Conservation (phyloP, 495 filamentous ascomycete species). For the Neurospora intermedia region DNA sequence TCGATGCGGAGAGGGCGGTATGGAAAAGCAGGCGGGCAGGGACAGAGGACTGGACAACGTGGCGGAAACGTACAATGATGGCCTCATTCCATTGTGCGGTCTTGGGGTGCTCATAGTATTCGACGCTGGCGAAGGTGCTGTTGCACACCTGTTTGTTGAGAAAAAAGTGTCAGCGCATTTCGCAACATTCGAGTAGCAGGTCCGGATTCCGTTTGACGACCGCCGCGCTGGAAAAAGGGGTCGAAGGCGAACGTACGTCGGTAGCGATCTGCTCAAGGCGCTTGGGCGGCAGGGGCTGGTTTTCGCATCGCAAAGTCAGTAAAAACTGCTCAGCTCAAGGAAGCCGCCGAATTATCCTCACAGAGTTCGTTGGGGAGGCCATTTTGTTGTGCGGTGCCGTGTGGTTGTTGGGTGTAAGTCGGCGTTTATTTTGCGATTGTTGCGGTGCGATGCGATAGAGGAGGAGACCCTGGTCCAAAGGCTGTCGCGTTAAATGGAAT, state of each 20-base stretch:
- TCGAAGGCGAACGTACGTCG: constrained; percentile 47
- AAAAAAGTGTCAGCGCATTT: constrained; percentile 13
- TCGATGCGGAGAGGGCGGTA: background rate
- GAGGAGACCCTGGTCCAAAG: background rate
- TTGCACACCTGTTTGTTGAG: constrained; percentile 61
- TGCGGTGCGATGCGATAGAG: background rate
- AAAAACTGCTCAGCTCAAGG: background rate
- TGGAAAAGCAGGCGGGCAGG: background rate
- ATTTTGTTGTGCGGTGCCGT: constrained; percentile 8
- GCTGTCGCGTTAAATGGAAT: background rate
- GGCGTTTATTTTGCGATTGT: background rate
- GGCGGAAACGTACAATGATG: constrained; percentile 64
- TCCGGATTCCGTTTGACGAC: background rate
- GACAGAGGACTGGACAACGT: background rate
- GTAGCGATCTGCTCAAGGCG: constrained; percentile 75
- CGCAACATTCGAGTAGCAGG: background rate
- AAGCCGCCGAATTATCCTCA: constrained; percentile 3
- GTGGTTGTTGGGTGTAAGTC: constrained; percentile 1
- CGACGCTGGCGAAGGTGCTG: constrained; percentile 53
- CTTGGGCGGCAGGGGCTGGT: constrained; percentile 61
- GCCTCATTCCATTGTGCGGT: constrained; percentile 77
- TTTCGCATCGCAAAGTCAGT: background rate
- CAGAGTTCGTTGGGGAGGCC: constrained; percentile 21
- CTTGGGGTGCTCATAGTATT: constrained; percentile 71
- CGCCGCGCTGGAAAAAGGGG: constrained; percentile 1